phyloP scores from a whole-genome alignment of 2,329 filamentous ascomycete genomes.

The Incumbomyces lentus region DNA sequence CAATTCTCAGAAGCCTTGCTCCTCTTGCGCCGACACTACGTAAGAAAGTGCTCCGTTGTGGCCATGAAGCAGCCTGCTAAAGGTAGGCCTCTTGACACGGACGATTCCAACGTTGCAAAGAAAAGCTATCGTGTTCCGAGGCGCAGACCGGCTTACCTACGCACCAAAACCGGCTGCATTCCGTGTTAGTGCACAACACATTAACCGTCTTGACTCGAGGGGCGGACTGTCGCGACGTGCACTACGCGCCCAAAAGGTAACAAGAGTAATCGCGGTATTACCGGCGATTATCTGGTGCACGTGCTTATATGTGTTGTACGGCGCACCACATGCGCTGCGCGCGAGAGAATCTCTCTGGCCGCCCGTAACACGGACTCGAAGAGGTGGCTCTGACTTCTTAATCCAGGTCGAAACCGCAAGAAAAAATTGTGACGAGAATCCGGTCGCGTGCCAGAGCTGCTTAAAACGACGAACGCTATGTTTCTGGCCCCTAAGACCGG shows the following conservation, averaged over 20 bases:
- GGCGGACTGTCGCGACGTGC: too few relatives aligned
- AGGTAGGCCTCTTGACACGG: background rate
- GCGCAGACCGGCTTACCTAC: constrained; percentile 21
- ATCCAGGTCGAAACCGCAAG: constrained; percentile 17
- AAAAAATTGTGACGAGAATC: constrained; percentile 23
- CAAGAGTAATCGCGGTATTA: too few relatives aligned
- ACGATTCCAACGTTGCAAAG: background rate
- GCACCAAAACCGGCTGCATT: constrained; percentile 23
- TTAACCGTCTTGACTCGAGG: background rate
- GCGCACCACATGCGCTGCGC: too few relatives aligned
- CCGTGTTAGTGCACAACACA: constrained; percentile 16
- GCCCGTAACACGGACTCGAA: too few relatives aligned
- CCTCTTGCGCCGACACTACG: too few relatives aligned
- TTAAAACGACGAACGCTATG: constrained; percentile 12
- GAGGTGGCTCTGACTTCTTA: background rate
- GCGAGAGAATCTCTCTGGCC: too few relatives aligned
- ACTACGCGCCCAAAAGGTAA: too few relatives aligned
- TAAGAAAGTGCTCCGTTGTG: background rate
- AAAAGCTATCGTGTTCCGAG: constrained; percentile 13
- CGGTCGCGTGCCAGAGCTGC: constrained; percentile 17
- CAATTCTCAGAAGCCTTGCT: too few relatives aligned
- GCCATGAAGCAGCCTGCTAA: background rate
- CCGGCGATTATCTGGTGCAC: too few relatives aligned
- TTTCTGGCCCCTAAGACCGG: constrained; percentile 11
- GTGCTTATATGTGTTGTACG: too few relatives aligned